A percentile compares a stretch with the other conserved stretches of the same genome.
These are phyloP conservation scores for Fusarium newnesense DNA, from an alignment of 2,329 filamentous ascomycete genomes.

Conservation along the genomic window DNA sequence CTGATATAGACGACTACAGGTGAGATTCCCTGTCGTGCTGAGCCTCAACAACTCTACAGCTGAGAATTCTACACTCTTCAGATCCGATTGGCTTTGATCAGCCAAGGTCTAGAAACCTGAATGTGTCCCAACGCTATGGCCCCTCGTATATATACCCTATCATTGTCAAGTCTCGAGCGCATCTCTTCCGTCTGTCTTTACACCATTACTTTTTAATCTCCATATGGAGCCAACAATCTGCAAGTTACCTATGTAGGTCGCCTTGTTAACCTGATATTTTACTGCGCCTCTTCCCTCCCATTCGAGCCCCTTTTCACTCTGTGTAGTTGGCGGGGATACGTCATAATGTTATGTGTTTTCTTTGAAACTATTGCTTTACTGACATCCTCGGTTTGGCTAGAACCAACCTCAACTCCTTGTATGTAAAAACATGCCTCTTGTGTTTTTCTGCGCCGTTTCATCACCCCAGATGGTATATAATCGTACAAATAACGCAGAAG, in stretches of 20 bases:
- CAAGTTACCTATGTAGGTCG: neutral
- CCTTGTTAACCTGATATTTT: neutral
- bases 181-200: neutral
- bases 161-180: neutral
- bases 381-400: conserved; percentile 13
- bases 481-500: conserved; percentile 30
- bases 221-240: neutral
- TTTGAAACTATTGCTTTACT: conserved; percentile 13
- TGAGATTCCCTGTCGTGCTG: neutral
- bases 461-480: conserved; percentile 38
- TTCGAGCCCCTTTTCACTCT: neutral
- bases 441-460: conserved; percentile 35
- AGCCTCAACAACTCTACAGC: conserved; percentile 20
- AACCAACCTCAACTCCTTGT: conserved; percentile 21
- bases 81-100: neutral
- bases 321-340: neutral
- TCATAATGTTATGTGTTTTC: neutral
- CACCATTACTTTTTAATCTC: neutral
- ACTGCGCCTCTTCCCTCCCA: neutral
- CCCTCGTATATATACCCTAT: neutral
- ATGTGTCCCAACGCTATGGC: neutral
- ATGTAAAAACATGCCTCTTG: conserved; percentile 21
- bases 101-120: neutral
- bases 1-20: neutral
- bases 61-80: neutral